Percentiles rank a stretch among this genome's conserved stretches.
Conservation (phyloP, 495 filamentous ascomycete genomes). For the Hamigera avellanea region DNA sequence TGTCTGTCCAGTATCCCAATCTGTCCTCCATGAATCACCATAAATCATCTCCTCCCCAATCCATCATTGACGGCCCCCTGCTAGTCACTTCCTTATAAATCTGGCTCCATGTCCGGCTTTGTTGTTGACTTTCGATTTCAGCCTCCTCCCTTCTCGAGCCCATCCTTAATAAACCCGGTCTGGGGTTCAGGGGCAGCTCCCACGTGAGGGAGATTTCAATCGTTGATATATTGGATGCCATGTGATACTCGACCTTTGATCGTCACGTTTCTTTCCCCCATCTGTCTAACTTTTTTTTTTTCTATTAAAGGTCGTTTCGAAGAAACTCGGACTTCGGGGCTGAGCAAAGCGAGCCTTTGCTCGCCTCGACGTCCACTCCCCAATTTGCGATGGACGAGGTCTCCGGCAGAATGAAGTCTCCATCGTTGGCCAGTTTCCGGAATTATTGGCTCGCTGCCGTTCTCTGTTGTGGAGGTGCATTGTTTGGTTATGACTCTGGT, state of each 20-base stretch:
- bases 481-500: constrained; percentile 36
- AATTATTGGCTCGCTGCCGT: constrained; percentile 44
- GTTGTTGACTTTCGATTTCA: too few relatives aligned
- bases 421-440: constrained; percentile 23
- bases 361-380: neutral
- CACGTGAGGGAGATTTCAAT: too few relatives aligned
- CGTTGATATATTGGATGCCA: too few relatives aligned
- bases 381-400: constrained; percentile 1
- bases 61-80: too few relatives aligned
- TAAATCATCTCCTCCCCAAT: too few relatives aligned
- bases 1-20: too few relatives aligned
- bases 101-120: too few relatives aligned
- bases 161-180: too few relatives aligned
- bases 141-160: too few relatives aligned
- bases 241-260: neutral
- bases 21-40: too few relatives aligned
- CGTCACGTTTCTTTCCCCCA: neutral
- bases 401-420: constrained; percentile 10
- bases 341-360: neutral
- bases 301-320: neutral
- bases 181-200: too few relatives aligned
- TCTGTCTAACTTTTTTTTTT: neutral
- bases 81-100: too few relatives aligned
- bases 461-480: constrained; percentile 30
- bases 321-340: neutral